These are phyloP conservation scores for Lagerstroemia speciosa DNA, from an alignment of 345 rosid species.

Conservation along the genomic window DNA sequence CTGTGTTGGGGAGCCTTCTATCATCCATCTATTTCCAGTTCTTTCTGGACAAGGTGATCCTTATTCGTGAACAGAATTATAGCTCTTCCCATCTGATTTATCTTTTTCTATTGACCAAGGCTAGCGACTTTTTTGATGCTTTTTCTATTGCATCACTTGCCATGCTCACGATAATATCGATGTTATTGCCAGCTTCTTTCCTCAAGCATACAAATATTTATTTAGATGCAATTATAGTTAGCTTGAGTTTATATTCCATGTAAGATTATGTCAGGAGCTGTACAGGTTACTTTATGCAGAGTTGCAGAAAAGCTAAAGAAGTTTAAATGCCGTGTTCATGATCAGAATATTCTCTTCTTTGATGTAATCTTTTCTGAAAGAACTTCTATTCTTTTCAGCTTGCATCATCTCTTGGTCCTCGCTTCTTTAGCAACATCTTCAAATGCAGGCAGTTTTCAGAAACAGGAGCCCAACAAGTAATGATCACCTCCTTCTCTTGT, in stretches of 20 bases:
- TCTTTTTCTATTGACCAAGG: not conserved
- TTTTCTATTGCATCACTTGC: not conserved
- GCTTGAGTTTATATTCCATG: not conserved
- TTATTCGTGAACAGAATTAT: not conserved
- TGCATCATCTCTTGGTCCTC: conserved; percentile 96
- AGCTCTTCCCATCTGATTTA: not conserved
- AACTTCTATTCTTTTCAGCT: conserved; percentile 46
- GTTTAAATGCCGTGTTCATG: not conserved
- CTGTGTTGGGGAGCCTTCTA: conserved; percentile 57
- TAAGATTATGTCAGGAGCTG: not conserved
- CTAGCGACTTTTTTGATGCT: not conserved
- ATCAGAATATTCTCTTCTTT: not conserved
- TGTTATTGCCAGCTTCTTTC: not conserved
- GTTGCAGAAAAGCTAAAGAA: not conserved
- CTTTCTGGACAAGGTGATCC: conserved; percentile 66
- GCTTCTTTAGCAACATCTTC: conserved; percentile 87
- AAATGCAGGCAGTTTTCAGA: conserved; percentile 96
- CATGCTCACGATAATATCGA: not conserved
- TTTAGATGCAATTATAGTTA: not conserved
- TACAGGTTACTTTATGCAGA: too few species aligned
- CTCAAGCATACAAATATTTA: too few species aligned
- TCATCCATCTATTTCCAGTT: conserved; percentile 64
- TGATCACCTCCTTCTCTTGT: conserved; percentile 4
- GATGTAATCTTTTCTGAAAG: not conserved
- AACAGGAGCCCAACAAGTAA: conserved; percentile 97